Percentiles rank a stretch among this genome's conserved stretches.
phyloP scores from a whole-genome alignment of 2,329 filamentous ascomycete species.

The Claviceps capensis region DNA sequence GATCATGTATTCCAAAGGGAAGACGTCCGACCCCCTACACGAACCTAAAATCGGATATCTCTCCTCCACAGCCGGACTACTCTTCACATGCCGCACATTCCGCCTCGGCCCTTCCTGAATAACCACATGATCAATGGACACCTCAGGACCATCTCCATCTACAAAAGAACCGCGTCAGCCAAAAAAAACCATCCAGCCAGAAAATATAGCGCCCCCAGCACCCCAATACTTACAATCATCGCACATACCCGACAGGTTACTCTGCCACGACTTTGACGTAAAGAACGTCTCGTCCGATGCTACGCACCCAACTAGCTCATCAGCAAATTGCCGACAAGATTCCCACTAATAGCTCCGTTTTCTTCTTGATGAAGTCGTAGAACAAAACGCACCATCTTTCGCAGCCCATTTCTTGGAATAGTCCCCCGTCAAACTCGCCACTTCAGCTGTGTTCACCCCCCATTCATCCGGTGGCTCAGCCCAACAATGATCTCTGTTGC shows the following conservation, averaged over 20 bases:
- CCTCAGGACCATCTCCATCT: neutral
- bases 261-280: slow-evolving; percentile 1
- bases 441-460: neutral
- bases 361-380: no score
- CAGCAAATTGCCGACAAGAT: neutral
- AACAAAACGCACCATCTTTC: neutral
- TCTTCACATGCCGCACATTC: neutral
- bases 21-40: neutral
- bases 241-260: neutral
- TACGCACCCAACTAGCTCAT: neutral
- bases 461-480: neutral
- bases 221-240: no score
- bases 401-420: neutral
- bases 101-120: slow-evolving; percentile 3
- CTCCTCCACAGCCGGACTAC: neutral
- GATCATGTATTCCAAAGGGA: neutral
- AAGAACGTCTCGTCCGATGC: slow-evolving; percentile 1
- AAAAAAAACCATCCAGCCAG: no score
- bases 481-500: neutral
- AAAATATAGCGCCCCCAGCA: no score
- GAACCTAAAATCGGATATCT: neutral
- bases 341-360: no score
- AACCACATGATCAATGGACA: neutral
- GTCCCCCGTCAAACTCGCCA: neutral
- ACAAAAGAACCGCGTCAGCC: no score